Evolutionary conservation across 2,329 filamentous ascomycete species (phyloP), one percentile per base, ranked within the genome.

Genomic region (Fusarium palustre): DNA sequence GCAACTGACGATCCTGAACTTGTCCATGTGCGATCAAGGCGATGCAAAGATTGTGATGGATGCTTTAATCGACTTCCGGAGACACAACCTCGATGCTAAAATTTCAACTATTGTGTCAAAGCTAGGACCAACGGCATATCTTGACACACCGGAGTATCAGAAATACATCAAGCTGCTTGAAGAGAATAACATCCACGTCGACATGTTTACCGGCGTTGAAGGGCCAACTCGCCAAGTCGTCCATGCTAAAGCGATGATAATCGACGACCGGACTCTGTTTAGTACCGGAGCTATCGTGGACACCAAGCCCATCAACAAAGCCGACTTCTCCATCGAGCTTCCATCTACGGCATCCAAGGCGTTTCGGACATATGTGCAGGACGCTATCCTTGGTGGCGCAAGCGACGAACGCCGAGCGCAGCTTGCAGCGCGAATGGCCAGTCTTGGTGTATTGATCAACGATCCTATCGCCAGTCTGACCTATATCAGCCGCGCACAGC

Each of bases 401-500:
- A 34, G 45, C 18, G 42, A 53, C 3, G 45, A 60, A 12, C 38
- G 31, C 1, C 15, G 55, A 8, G 58, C 58, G 0, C 36, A 33
- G 16, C 45, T 61, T 2, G 38, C 25, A 0, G 45, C 45, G 6
- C 30, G 20, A 16, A 5, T 61, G 1, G 38, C 38, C 4, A 39
- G 20, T 28, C 25, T 61, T 0, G 55, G 55, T 0, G 38, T 60
- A 1, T 28, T 45, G 13, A 53, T 60, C 4, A 60, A 61, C 2
- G 58, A 61, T 7, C 58, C 45, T 5, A 31, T 61, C 0, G 43
- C 58, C 8, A 61, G 55, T 5, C n/a, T 61, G 5, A 45, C 38
- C 7, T 61, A 61, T 8, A 61, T 60, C 5, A 61, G 58, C n/a
- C 45, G 45, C 11, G 38, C 55, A 3, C 55, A 61, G 8, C 58